A percentile compares a stretch with the other conserved stretches of the same genome.
These are phyloP conservation scores for Hyaloperonospora brassicae DNA, from an alignment of 352 stramenopile species.

Conservation along the genomic window DNA sequence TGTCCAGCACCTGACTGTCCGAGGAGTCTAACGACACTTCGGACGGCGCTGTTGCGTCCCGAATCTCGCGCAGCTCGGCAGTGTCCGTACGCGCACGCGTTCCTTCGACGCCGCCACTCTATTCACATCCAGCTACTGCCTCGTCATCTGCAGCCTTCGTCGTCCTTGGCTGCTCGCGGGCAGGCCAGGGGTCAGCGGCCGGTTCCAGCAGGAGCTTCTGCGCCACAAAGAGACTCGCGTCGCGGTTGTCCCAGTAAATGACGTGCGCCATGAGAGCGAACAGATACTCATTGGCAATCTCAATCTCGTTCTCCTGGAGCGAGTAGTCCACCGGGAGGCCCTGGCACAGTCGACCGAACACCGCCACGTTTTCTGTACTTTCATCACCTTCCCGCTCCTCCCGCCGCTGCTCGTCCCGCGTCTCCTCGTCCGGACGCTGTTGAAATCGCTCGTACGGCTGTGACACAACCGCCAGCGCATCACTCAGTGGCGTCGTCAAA, in stretches of 20 bases:
- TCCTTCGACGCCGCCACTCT: neutral
- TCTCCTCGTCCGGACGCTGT: constrained; percentile 11
- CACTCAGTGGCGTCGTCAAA: constrained; percentile 24
- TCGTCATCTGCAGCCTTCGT: neutral
- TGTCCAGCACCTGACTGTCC: no score
- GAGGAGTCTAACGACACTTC: no score
- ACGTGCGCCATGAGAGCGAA: constrained; percentile 88
- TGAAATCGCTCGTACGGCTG: constrained; percentile 21
- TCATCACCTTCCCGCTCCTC: constrained; percentile 33
- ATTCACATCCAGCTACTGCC: constrained; percentile 1
- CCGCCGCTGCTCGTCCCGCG: constrained; percentile 15
- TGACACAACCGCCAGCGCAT: constrained; percentile 23
- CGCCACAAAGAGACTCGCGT: constrained; percentile 88
- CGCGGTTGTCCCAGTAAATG: constrained; percentile 89
- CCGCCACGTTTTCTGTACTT: constrained; percentile 30
- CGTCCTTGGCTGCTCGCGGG: constrained; percentile 6
- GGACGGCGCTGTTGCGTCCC: no score
- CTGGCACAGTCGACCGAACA: constrained; percentile 63
- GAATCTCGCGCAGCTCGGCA: no score
- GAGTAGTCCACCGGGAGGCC: constrained; percentile 80
- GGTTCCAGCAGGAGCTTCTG: constrained; percentile 81
- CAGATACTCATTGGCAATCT: constrained; percentile 91
- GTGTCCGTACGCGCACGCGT: no score
- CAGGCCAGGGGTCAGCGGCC: constrained; percentile 25
- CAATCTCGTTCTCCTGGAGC: constrained; percentile 91